Base-by-base conservation (phyloP, 768 basidiomycete genomes). In the Paxillus rubicundulus region DNA sequence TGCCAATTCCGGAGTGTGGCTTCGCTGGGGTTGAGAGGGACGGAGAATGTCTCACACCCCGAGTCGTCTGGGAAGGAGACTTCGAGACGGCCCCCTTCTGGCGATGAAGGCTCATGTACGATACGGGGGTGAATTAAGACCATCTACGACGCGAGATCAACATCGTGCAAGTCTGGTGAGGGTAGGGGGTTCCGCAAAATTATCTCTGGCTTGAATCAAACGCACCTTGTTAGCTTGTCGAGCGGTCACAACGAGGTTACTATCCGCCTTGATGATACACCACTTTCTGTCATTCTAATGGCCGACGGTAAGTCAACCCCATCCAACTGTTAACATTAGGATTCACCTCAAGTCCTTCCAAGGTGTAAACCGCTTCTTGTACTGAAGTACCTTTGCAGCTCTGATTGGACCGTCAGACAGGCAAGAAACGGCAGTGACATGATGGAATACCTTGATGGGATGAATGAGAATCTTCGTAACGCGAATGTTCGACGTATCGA, bases 381-480 rank as follows among this genome's bases (percentile, higher is more conserved):
- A 89, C 79, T 24, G 85, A 80, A 2, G 76, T 84, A 21, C 85
- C 88, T 45, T 78, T 79, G 60, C 88, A 89, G 58, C 87, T 89
- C 88, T 91, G 20, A 8, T n/a, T 6, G 34, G n/a, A 17, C 21
- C 9, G 44, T 47, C 17, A 32, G 34, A 17, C 6, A 51, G 24
- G 12, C 33, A 16, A 39, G 28, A 17, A 27, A 54, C 5, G 6
- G 49, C 16, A 36, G 53, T 16, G 12, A 36, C 5, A 9, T 10
- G 36, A 28, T 33, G 4, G 18, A 38, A 21, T 43, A 56, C 53
- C 76, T 87, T 87, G 70, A 87, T 83, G 37, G 86, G 86, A 61
- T 87, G 86, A 3, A 87, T 60, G 33, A 86, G 56, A 18, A 87
- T 78, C 63, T 79, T 82, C 0, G 80, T 75, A 20, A 87, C 79